Conservation (phyloP, 2,329 filamentous ascomycete species). For the Sporothrix euskadiensis region DNA sequence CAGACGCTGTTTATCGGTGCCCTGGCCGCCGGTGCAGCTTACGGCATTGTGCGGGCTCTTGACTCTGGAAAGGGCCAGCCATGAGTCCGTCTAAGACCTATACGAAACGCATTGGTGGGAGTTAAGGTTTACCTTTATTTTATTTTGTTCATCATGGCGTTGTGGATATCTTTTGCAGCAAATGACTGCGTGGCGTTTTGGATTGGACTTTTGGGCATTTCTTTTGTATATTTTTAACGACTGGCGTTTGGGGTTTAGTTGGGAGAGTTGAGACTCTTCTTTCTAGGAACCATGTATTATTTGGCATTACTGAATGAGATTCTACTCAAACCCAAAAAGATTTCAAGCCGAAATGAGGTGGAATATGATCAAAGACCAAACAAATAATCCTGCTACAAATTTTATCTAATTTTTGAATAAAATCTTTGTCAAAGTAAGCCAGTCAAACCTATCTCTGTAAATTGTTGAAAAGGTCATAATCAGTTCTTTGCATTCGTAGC, state of each 20-base stretch:
- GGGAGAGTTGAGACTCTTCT: constrained; percentile 6
- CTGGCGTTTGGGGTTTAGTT: neutral
- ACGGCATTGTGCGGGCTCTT: constrained; percentile 61
- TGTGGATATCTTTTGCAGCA: neutral
- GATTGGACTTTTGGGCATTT: constrained; percentile 3
- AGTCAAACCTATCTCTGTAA: too few species aligned
- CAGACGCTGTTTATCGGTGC: constrained; percentile 67
- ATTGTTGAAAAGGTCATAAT: neutral
- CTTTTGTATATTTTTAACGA: neutral
- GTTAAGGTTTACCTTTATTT: neutral
- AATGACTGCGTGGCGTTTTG: neutral
- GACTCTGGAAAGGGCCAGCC: constrained; percentile 40
- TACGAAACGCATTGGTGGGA: neutral
- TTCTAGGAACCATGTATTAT: neutral
- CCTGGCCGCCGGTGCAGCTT: constrained; percentile 65
- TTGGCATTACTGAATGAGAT: neutral
- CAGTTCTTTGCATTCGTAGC: neutral
- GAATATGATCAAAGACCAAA: too few species aligned
- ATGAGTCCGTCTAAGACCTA: neutral
- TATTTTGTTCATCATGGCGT: neutral
- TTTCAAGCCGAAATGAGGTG: neutral
- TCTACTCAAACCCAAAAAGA: neutral
- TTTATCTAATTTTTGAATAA: too few species aligned
- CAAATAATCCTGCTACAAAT: too few species aligned
- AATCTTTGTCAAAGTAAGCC: too few species aligned